Evolutionary conservation across 441 rosid genomes (phyloP).

Genomic region (Isatis lusitanica): DNA sequence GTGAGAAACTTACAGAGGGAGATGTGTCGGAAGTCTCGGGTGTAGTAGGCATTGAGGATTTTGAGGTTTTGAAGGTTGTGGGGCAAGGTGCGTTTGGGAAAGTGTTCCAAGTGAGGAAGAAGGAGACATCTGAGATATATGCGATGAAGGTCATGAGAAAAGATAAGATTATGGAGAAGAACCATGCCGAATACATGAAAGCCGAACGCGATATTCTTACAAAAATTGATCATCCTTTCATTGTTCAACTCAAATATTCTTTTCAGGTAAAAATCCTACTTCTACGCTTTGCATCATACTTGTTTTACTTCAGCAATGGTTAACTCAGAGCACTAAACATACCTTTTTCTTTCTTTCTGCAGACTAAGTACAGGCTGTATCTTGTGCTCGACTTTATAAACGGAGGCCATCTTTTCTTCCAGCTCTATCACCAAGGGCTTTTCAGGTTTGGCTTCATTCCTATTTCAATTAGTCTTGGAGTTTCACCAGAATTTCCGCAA

Average conservation of each 20-base stretch:
- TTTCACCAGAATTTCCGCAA: neutral
- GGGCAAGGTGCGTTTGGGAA: conserved; percentile 97
- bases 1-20: conserved; percentile 36
- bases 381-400: conserved; percentile 91
- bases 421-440: conserved; percentile 93
- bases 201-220: conserved; percentile 91
- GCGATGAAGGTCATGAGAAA: conserved; percentile 99
- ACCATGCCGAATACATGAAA: conserved; percentile 93
- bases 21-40: conserved; percentile 33
- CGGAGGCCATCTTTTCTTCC: conserved; percentile 97
- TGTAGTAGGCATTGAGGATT: conserved; percentile 77
- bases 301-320: neutral
- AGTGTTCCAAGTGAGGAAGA: conserved; percentile 90
- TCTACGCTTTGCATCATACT: neutral
- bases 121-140: conserved; percentile 72
- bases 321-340: neutral
- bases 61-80: conserved; percentile 85
- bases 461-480: neutral
- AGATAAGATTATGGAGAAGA: conserved; percentile 89
- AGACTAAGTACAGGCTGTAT: conserved; percentile 89
- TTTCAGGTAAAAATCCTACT: conserved; percentile 61
- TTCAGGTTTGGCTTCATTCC: conserved; percentile 56
- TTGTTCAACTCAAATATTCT: conserved; percentile 84
- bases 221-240: conserved; percentile 83
- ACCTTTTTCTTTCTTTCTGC: conserved; percentile 21